Conservation (phyloP, 352 stramenopile genomes). For the Phytopythium aichiense region DNA sequence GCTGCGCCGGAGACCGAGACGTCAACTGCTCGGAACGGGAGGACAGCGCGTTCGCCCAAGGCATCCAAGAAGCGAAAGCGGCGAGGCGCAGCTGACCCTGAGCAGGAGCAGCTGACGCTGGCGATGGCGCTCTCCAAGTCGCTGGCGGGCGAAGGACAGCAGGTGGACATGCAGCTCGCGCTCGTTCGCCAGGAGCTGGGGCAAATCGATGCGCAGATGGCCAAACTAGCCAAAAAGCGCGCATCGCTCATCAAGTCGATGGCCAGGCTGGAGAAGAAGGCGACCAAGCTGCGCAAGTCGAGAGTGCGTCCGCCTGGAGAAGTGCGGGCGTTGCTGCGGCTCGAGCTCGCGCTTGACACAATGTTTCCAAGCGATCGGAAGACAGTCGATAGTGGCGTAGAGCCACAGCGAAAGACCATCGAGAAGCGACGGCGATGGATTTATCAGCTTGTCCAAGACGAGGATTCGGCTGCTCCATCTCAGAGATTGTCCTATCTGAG, state of each 20-base stretch:
- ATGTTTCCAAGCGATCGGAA: constrained; percentile 25
- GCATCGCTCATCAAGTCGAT: constrained; percentile 39
- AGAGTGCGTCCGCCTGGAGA: constrained; percentile 29
- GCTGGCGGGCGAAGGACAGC: constrained; percentile 28
- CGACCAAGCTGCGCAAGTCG: constrained; percentile 39
- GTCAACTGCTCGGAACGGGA: not conserved
- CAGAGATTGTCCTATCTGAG: not conserved
- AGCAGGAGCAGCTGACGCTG: constrained; percentile 30
- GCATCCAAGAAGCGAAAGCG: constrained; percentile 27
- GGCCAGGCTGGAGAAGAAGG: constrained; percentile 41
- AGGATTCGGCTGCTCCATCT: constrained; percentile 5
- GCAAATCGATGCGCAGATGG: constrained; percentile 42
- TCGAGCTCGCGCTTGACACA: constrained; percentile 16
- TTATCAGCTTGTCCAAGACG: constrained; percentile 3
- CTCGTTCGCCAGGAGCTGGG: constrained; percentile 36
- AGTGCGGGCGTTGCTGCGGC: constrained; percentile 19
- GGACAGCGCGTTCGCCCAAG: constrained; percentile 7
- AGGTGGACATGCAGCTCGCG: constrained; percentile 42
- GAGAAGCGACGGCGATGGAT: constrained; percentile 13
- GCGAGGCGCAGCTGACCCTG: not conserved
- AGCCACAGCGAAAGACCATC: constrained; percentile 4
- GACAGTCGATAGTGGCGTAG: not conserved
- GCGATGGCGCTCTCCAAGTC: constrained; percentile 34
- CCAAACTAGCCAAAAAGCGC: constrained; percentile 41
- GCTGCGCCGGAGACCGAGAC: not conserved